Evolutionary conservation across 116 monocot genomes (phyloP).

Genomic region (Phalaenopsis hybrid): DNA sequence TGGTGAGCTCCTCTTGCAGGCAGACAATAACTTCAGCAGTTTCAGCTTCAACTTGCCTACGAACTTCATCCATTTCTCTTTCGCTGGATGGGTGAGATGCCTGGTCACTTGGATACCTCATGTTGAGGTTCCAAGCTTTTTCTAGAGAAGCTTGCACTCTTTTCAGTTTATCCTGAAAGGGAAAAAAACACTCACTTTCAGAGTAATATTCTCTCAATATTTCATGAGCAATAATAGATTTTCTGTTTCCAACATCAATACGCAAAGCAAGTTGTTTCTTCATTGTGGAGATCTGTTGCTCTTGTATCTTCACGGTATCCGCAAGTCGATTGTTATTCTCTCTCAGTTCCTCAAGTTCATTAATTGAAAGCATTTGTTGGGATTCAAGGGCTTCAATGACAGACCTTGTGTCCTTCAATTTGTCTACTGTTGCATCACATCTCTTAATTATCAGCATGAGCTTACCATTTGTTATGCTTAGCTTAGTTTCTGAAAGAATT

Average conservation of each 20-base stretch:
- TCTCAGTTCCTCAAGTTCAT: slow-evolving; percentile 57
- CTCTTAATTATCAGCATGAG: slow-evolving; percentile 19
- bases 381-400: slow-evolving; percentile 78
- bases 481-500: slow-evolving; percentile 16
- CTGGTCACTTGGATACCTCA: slow-evolving; percentile 41
- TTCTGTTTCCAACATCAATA: slow-evolving; percentile 12
- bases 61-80: slow-evolving; percentile 72
- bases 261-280: slow-evolving; percentile 20
- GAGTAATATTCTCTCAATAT: slow-evolving; percentile 9
- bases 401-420: slow-evolving; percentile 52
- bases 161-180: slow-evolving; percentile 49
- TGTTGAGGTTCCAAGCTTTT: slow-evolving; percentile 41
- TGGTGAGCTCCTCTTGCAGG: slow-evolving; percentile 70
- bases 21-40: slow-evolving; percentile 87
- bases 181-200: slow-evolving; percentile 47
- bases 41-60: slow-evolving; percentile 76
- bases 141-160: slow-evolving; percentile 63
- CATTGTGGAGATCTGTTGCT: slow-evolving; percentile 31
- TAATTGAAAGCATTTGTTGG: slow-evolving; percentile 43
- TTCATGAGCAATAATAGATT: slow-evolving; percentile 7
- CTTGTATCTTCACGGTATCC: slow-evolving; percentile 32
- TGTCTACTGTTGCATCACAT: slow-evolving; percentile 29
- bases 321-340: slow-evolving; percentile 18
- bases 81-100: slow-evolving; percentile 40
- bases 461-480: slow-evolving; percentile 23